A percentile compares a stretch with the other conserved stretches of the same genome.
Evolutionary conservation across 805 yeast genomes (phyloP).

Genomic region (Dipodascus albidus): DNA sequence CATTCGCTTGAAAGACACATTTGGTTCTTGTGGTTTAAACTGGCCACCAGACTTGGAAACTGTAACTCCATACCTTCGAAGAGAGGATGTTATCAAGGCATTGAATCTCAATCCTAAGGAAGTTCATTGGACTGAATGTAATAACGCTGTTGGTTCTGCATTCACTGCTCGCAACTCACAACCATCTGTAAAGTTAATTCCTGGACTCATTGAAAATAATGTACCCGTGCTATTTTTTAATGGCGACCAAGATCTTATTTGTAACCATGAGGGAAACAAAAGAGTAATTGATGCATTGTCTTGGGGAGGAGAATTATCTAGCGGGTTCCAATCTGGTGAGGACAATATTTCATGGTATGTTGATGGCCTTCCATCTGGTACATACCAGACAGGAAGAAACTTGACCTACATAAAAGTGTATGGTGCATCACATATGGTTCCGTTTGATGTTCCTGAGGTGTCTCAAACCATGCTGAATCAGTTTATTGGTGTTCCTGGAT

Average conservation of each 20-base stretch:
- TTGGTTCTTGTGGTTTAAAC: constrained; percentile 80
- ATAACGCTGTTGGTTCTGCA: constrained; percentile 39
- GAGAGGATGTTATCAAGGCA: constrained; percentile 34
- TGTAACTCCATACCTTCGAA: constrained; percentile 40
- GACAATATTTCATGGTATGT: constrained; percentile 34
- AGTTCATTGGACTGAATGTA: constrained; percentile 70
- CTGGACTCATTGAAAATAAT: constrained; percentile 42
- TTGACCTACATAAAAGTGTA: constrained; percentile 63
- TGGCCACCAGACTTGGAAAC: constrained; percentile 67
- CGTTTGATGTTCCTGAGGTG: constrained; percentile 62
- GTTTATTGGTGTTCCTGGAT: constrained; percentile 19
- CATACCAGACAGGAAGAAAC: constrained; percentile 47
- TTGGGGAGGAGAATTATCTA: constrained; percentile 44
- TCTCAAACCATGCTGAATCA: constrained; percentile 60
- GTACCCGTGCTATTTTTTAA: constrained; percentile 62
- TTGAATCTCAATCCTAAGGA: constrained; percentile 35
- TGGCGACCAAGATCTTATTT: constrained; percentile 82
- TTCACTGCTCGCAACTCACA: constrained; percentile 41
- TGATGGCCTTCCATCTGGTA: constrained; percentile 32
- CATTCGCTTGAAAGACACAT: constrained; percentile 53
- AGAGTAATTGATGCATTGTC: constrained; percentile 46
- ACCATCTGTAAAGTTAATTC: constrained; percentile 59
- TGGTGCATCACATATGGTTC: constrained; percentile 90
- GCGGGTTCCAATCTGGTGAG: constrained; percentile 21
- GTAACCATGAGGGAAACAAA: constrained; percentile 72